These are phyloP conservation scores for Berkeleyomyces rouxiae DNA, from an alignment of 2,329 filamentous ascomycete genomes.

Conservation along the genomic window DNA sequence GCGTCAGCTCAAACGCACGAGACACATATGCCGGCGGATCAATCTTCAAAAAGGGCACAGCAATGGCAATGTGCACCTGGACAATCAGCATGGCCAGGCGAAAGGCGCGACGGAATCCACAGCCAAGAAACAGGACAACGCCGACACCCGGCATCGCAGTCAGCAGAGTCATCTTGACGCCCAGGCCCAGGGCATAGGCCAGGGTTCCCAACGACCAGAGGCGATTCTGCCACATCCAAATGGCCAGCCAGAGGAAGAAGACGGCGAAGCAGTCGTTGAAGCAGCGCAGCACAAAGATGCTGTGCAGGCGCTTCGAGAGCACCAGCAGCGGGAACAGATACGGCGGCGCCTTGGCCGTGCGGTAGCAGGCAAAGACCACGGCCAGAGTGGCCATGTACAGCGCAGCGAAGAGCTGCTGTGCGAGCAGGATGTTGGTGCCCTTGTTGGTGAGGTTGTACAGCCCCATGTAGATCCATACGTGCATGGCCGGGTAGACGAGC, in stretches of 20 bases:
- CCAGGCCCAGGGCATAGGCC: constrained; percentile 61
- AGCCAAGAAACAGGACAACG: constrained; percentile 55
- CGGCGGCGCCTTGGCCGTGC: constrained; percentile 59
- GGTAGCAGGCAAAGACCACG: constrained; percentile 71
- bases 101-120: constrained; percentile 53
- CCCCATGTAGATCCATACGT: constrained; percentile 76
- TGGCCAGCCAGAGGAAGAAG: constrained; percentile 66
- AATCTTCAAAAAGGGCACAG: constrained; percentile 48
- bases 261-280: constrained; percentile 94
- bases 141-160: constrained; percentile 69
- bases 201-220: constrained; percentile 58
- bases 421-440: constrained; percentile 58
- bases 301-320: constrained; percentile 82
- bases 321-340: constrained; percentile 77
- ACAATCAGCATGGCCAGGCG: constrained; percentile 54
- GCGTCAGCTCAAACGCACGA: constrained; percentile 76
- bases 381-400: constrained; percentile 63
- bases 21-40: constrained; percentile 58
- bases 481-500: constrained; percentile 83
- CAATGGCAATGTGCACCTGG: constrained; percentile 57
- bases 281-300: constrained; percentile 76
- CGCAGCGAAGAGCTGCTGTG: constrained; percentile 68
- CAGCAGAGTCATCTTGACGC: constrained; percentile 89
- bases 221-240: constrained; percentile 59
- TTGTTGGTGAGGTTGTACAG: constrained; percentile 64